Evolutionary conservation across 257 asterid genomes (phyloP).

Genomic region (Henckelia pumila): DNA sequence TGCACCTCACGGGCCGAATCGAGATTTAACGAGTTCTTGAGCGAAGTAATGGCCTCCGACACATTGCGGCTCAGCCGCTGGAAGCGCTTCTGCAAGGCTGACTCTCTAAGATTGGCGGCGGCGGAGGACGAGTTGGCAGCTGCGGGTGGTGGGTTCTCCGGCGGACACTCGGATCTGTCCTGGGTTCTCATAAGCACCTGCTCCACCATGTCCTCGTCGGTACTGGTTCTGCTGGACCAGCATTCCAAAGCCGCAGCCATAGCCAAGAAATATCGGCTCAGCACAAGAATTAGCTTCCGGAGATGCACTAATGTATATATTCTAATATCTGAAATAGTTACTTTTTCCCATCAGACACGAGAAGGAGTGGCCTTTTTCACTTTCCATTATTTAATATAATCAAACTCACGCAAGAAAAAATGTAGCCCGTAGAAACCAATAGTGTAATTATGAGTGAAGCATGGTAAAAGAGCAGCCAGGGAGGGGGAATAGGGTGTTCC

Average conservation of each 20-base stretch:
- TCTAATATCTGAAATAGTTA: background rate
- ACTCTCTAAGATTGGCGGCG: constrained; percentile 47
- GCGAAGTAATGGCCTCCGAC: constrained; percentile 88
- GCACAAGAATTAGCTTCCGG: background rate
- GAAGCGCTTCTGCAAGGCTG: constrained; percentile 74
- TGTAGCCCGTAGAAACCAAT: too few relatives aligned
- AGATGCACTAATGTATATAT: background rate
- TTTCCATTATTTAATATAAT: too few relatives aligned
- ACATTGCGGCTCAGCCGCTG: constrained; percentile 84
- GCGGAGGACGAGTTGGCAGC: constrained; percentile 28
- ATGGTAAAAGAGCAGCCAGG: too few relatives aligned
- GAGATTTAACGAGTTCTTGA: constrained; percentile 73
- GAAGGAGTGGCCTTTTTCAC: background rate
- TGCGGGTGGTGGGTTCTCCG: constrained; percentile 36
- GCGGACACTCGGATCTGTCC: constrained; percentile 77
- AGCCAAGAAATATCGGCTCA: constrained; percentile 14
- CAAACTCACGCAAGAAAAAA: too few relatives aligned
- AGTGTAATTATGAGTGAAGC: too few relatives aligned
- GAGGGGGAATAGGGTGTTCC: background rate
- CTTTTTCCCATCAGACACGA: background rate
- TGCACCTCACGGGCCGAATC: constrained; percentile 69
- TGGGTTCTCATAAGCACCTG: constrained; percentile 81
- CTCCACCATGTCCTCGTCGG: constrained; percentile 92
- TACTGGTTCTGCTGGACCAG: constrained; percentile 89
- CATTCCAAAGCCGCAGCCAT: constrained; percentile 97